Percentiles rank a stretch among this genome's conserved stretches.
Evolutionary conservation across 2,329 filamentous ascomycete genomes (phyloP).

Genomic region (Pseudogymnoascus sp.): DNA sequence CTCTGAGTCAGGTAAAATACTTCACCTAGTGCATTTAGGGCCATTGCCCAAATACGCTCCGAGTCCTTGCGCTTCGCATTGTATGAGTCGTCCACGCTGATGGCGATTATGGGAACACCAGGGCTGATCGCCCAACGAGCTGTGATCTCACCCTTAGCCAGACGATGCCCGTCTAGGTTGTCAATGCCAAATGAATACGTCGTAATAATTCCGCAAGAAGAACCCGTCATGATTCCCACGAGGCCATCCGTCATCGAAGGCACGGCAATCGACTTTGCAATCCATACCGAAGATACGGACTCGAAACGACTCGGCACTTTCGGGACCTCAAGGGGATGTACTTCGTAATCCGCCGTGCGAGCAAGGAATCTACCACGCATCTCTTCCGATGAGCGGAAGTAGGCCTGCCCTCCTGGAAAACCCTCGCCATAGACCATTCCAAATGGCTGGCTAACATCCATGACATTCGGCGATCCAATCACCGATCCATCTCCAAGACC

Average conservation of each 20-base stretch:
- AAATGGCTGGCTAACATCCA: constrained; percentile 83
- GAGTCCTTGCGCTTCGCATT: constrained; percentile 60
- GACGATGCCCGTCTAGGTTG: constrained; percentile 50
- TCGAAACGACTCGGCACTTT: constrained; percentile 62
- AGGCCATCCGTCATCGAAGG: constrained; percentile 66
- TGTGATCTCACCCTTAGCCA: constrained; percentile 69
- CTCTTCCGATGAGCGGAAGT: constrained; percentile 68
- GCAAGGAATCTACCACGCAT: constrained; percentile 68
- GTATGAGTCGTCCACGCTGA: constrained; percentile 78
- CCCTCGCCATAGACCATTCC: constrained; percentile 82
- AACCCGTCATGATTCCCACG: constrained; percentile 75
- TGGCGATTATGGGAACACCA: constrained; percentile 80
- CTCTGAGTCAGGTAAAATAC: constrained; percentile 74
- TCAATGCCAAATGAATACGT: constrained; percentile 63
- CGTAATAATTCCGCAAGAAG: constrained; percentile 73
- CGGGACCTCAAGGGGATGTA: constrained; percentile 66
- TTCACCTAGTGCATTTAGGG: constrained; percentile 89
- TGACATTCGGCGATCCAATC: constrained; percentile 71
- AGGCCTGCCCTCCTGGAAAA: constrained; percentile 71
- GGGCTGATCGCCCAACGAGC: constrained; percentile 86
- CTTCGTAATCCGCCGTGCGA: constrained; percentile 49
- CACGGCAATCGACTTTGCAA: constrained; percentile 71
- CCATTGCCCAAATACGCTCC: constrained; percentile 79
- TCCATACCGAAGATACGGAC: constrained; percentile 74
- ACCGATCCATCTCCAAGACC: constrained; percentile 70